phyloP scores from a whole-genome alignment of 2,329 filamentous ascomycete genomes.

The Arthrobotrys sphaeroides region DNA sequence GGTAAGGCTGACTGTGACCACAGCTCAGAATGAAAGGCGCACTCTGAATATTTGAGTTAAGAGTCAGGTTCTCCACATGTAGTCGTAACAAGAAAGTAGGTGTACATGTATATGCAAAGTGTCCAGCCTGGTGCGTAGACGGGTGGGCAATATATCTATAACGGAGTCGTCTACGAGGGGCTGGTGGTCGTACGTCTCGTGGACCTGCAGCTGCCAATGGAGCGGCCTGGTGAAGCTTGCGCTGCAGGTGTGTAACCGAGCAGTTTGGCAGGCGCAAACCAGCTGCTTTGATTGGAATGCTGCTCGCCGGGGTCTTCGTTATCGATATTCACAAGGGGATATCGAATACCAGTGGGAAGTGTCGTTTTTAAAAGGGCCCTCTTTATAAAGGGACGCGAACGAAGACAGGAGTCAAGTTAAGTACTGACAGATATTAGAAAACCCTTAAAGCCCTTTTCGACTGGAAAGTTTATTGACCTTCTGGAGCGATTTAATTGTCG shows the following conservation, averaged over 20 bases:
- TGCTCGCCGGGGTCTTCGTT: not conserved
- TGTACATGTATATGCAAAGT: not conserved
- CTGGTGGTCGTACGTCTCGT: constrained; percentile 22
- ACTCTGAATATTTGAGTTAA: constrained; percentile 7
- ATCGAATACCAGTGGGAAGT: not conserved
- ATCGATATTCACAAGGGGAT: constrained; percentile 14
- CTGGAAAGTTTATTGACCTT: not conserved
- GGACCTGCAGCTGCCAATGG: constrained; percentile 29
- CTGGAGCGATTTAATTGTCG: constrained; percentile 8
- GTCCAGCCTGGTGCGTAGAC: not conserved
- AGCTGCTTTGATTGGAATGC: constrained; percentile 24
- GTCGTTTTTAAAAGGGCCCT: not conserved
- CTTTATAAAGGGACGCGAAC: not conserved
- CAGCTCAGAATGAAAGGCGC: not conserved
- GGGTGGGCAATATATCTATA: not conserved
- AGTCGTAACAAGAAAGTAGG: too few relatives aligned
- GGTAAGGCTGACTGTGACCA: constrained; percentile 35
- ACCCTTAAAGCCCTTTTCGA: constrained; percentile 8
- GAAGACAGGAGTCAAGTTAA: not conserved
- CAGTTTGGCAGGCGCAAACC: constrained; percentile 7
- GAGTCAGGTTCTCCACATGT: not conserved
- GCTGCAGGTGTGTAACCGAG: constrained; percentile 25
- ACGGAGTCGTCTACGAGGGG: constrained; percentile 1
- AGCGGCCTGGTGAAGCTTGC: not conserved
- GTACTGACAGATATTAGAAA: not conserved